phyloP scores from a whole-genome alignment of 768 basidiomycete species.

The Phanerochaete carnosa region DNA sequence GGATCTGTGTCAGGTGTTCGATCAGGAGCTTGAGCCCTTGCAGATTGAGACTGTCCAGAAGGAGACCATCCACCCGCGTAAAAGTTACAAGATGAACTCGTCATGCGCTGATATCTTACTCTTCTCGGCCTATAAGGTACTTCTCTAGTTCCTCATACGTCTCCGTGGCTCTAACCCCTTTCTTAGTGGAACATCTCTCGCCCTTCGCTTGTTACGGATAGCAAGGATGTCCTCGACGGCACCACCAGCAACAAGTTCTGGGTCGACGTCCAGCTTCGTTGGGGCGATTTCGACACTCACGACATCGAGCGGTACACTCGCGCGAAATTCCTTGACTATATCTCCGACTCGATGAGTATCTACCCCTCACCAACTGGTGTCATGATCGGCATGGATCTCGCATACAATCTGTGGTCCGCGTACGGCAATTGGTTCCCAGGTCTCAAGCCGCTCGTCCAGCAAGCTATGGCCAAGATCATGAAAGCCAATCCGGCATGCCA shows the following conservation, averaged over 20 bases:
- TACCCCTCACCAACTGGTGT: constrained; percentile 99
- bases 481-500: constrained; percentile 98
- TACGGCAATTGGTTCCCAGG: constrained; percentile 99
- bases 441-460: constrained; percentile 95
- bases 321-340: constrained; percentile 98
- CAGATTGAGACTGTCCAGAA: constrained; percentile 99
- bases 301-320: constrained; percentile 99
- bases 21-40: constrained; percentile 96
- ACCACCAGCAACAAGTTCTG: constrained; percentile 98
- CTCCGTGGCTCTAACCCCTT: neutral
- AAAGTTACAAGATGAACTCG: constrained; percentile 99
- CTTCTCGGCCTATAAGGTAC: constrained; percentile 88
- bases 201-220: constrained; percentile 92
- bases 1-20: constrained; percentile 98
- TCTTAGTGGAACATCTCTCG: constrained; percentile 94
- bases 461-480: constrained; percentile 99
- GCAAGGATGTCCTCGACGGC: constrained; percentile 95
- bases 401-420: constrained; percentile 97
- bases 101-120: constrained; percentile 98
- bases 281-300: constrained; percentile 99
- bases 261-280: constrained; percentile 93
- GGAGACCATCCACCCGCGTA: constrained; percentile 98
- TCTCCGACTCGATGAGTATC: constrained; percentile 97
- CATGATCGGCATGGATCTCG: constrained; percentile 98
- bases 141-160: constrained; percentile 7